These are phyloP conservation scores for Colletotrichum magnum DNA, from an alignment of 2,329 filamentous ascomycete species.

Conservation along the genomic window DNA sequence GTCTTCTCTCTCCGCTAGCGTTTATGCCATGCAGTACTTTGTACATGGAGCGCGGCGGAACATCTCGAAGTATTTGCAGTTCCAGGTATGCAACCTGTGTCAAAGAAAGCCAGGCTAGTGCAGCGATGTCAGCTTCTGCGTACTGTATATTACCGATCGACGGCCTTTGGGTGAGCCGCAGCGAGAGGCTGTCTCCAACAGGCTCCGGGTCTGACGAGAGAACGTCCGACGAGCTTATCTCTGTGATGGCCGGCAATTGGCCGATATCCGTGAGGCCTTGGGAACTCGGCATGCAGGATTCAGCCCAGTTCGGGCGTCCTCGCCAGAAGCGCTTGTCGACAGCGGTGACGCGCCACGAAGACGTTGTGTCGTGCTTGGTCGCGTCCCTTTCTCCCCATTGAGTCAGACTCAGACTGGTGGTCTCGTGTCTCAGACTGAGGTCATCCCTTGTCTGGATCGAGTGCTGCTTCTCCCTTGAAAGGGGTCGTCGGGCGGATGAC, in stretches of 20 bases:
- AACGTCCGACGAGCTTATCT: constrained; percentile 8
- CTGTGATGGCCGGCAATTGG: constrained; percentile 8
- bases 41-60: too few relatives aligned
- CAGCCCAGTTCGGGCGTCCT: constrained; percentile 7
- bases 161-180: too few relatives aligned
- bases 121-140: too few relatives aligned
- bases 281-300: constrained; percentile 7
- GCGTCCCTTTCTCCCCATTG: constrained; percentile 10
- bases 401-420: constrained; percentile 12
- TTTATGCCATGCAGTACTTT: constrained; percentile 21
- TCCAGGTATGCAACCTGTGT: too few relatives aligned
- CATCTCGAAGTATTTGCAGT: too few relatives aligned
- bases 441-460: constrained; percentile 24
- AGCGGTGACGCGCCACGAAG: not conserved
- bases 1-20: too few relatives aligned
- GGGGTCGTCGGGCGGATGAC: constrained; percentile 31
- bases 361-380: constrained; percentile 1
- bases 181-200: not conserved
- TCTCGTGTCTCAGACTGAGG: constrained; percentile 11
- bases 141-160: too few relatives aligned
- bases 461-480: constrained; percentile 27
- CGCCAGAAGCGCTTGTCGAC: constrained; percentile 27
- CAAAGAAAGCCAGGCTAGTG: too few relatives aligned
- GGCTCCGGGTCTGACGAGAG: not conserved
- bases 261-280: not conserved